phyloP scores from a whole-genome alignment of 164 flowering plant species.

The Malania oleifera region DNA sequence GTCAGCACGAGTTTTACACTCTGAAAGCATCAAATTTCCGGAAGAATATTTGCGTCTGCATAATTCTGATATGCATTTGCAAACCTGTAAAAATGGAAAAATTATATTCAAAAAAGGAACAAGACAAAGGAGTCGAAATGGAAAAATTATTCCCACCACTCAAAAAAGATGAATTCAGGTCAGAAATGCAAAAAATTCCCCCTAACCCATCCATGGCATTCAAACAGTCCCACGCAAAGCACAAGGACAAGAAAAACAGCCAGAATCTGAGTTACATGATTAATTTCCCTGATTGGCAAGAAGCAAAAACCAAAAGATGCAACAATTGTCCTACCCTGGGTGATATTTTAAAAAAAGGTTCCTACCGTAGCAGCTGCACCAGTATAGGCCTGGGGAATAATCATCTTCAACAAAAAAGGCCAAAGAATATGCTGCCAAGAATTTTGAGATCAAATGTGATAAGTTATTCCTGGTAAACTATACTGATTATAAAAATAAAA shows the following conservation, averaged over 20 bases:
- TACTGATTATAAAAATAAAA: background rate
- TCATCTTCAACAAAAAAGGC: slow-evolving; percentile 96
- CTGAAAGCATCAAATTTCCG: slow-evolving; percentile 44
- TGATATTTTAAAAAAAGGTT: too few species aligned
- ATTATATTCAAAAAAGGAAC: too few species aligned
- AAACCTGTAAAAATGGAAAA: slow-evolving; percentile 49
- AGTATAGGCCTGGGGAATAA: slow-evolving; percentile 72
- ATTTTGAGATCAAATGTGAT: slow-evolving; percentile 3
- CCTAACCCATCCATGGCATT: background rate
- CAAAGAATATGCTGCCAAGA: slow-evolving; percentile 71
- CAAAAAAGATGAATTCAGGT: too few species aligned
- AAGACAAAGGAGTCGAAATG: background rate
- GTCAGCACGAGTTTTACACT: slow-evolving; percentile 66
- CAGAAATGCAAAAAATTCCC: too few species aligned
- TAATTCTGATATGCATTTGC: slow-evolving; percentile 92
- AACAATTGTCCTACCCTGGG: slow-evolving; percentile 38
- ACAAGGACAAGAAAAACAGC: background rate
- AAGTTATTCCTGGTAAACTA: background rate
- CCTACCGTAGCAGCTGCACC: slow-evolving; percentile 86
- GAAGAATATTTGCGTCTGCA: slow-evolving; percentile 59
- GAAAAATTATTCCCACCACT: too few species aligned
- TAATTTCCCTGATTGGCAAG: background rate
- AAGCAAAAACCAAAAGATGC: background rate
- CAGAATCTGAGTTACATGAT: too few species aligned
- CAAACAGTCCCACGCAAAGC: background rate